Conservation (phyloP, 257 asterid genomes). For the Solanum bulbocastanum region DNA sequence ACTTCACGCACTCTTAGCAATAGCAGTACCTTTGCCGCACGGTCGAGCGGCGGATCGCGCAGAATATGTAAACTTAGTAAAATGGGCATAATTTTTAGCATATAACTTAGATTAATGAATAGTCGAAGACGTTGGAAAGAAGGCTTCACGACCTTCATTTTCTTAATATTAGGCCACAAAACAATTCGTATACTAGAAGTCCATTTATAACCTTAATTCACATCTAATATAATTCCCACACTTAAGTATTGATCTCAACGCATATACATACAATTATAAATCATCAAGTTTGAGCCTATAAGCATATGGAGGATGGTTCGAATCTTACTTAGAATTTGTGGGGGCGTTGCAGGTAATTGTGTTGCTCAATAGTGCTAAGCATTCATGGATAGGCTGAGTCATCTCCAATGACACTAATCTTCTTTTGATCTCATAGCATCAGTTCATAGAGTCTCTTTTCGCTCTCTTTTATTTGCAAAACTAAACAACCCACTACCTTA, state of each 20-base stretch:
- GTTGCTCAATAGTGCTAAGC: neutral
- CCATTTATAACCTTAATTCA: neutral
- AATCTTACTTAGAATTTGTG: neutral
- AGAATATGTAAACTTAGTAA: no score
- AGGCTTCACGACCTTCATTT: neutral
- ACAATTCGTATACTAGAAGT: neutral
- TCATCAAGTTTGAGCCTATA: neutral
- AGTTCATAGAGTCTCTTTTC: neutral
- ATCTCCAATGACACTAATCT: no score
- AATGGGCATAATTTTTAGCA: neutral
- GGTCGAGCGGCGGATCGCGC: no score
- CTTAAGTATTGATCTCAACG: neutral
- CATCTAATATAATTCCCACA: neutral
- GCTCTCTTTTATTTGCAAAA: neutral
- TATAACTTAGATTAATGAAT: neutral
- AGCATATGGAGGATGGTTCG: neutral
- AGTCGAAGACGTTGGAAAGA: neutral
- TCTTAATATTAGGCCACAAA: neutral
- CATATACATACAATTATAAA: neutral
- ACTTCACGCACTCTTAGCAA: no score
- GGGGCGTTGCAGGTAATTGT: neutral
- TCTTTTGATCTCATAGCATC: neutral
- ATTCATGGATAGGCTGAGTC: neutral
- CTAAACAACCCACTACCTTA: neutral
- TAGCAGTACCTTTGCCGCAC: no score